A percentile compares a stretch with the other conserved stretches of the same genome.
phyloP scores from a whole-genome alignment of 495 filamentous ascomycete genomes.

The Chaetomidium leptoderma region DNA sequence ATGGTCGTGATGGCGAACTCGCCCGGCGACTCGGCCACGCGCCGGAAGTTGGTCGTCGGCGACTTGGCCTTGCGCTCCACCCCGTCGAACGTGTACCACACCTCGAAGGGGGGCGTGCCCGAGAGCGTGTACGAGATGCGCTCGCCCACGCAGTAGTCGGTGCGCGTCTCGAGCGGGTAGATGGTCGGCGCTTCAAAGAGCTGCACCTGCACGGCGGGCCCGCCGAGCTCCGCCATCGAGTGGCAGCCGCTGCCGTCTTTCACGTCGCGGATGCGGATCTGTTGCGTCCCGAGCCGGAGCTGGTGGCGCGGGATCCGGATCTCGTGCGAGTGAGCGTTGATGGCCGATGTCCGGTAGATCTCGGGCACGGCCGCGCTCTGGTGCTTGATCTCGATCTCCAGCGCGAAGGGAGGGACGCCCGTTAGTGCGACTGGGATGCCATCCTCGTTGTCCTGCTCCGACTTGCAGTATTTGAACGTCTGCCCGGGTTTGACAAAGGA shows the following conservation, averaged over 20 bases:
- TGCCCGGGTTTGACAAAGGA: constrained; percentile 82
- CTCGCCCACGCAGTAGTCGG: constrained; percentile 93
- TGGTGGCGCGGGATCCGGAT: constrained; percentile 77
- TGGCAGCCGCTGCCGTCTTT: constrained; percentile 82
- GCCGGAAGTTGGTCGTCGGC: constrained; percentile 72
- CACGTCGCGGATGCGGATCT: constrained; percentile 81
- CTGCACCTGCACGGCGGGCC: constrained; percentile 73
- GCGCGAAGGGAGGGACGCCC: constrained; percentile 79
- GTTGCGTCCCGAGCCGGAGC: constrained; percentile 78
- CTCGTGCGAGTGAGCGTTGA: constrained; percentile 67
- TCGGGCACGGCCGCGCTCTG: constrained; percentile 75
- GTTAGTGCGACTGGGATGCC: constrained; percentile 77
- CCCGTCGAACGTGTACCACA: constrained; percentile 85
- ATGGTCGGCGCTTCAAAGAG: constrained; percentile 91
- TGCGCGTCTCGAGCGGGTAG: constrained; percentile 72
- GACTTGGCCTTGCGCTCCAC: constrained; percentile 72
- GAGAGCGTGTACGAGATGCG: constrained; percentile 84
- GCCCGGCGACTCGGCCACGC: constrained; percentile 85
- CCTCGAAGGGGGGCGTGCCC: constrained; percentile 82
- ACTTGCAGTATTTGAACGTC: constrained; percentile 89
- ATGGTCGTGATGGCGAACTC: constrained; percentile 81
- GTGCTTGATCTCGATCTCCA: constrained; percentile 90
- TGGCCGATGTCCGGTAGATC: constrained; percentile 68
- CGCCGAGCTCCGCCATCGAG: constrained; percentile 56
- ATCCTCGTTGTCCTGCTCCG: constrained; percentile 74